Evolutionary conservation across 2,329 filamentous ascomycete genomes (phyloP).

Genomic region (Xylaria sp.): DNA sequence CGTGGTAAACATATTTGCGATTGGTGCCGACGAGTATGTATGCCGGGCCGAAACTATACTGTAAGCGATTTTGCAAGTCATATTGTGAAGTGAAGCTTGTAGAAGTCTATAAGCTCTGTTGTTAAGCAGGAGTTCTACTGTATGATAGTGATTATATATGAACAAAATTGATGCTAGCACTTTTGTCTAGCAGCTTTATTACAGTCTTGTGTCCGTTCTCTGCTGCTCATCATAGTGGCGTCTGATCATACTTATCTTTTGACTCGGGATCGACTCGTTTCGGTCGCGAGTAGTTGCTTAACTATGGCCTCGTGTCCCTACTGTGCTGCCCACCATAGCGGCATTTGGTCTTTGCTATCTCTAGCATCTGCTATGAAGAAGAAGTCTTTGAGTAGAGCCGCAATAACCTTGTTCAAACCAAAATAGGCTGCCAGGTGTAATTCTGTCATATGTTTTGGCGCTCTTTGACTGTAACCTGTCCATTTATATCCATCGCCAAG

Average conservation of each 20-base stretch:
- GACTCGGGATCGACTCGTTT: conserved; percentile 11
- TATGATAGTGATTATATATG: too few relatives aligned
- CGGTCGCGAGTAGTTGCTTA: background rate
- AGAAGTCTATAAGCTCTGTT: too few relatives aligned
- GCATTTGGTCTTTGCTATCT: background rate
- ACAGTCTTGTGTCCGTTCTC: conserved; percentile 1
- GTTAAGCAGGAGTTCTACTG: too few relatives aligned
- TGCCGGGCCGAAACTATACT: background rate
- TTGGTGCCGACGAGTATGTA: too few relatives aligned
- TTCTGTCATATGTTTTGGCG: conserved; percentile 6
- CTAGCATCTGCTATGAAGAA: background rate
- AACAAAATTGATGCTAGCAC: background rate
- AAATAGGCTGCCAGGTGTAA: conserved; percentile 21
- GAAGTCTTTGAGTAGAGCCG: background rate
- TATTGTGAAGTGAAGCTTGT: background rate
- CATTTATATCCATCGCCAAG: background rate
- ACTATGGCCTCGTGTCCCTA: conserved; percentile 9
- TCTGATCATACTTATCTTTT: background rate
- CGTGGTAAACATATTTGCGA: too few relatives aligned
- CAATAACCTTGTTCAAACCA: background rate
- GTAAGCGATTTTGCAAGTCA: background rate
- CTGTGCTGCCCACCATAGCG: conserved; percentile 11
- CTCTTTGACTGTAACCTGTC: background rate
- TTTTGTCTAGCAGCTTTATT: conserved; percentile 4
- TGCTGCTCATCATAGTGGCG: conserved; percentile 7